These are phyloP conservation scores for Arbutus unedo DNA, from an alignment of 148 eudicot species.

Conservation along the genomic window DNA sequence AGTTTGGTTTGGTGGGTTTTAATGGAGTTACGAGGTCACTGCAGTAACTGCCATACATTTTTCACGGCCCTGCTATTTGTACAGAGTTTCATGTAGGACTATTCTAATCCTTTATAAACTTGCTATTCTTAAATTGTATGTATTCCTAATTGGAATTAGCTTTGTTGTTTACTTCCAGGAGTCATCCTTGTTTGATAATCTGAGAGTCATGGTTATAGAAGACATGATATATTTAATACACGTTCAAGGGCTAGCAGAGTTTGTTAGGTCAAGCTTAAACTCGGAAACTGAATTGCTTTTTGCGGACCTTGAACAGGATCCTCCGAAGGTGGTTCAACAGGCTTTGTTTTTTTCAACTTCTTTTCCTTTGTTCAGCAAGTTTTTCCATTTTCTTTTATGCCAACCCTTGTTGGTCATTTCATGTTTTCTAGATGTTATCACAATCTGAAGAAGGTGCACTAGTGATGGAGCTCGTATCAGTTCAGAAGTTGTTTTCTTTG, in stretches of 20 bases:
- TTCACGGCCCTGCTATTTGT: not conserved
- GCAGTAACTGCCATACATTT: not conserved
- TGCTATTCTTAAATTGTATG: not conserved
- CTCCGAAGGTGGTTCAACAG: constrained; percentile 57
- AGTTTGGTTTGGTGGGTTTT: not conserved
- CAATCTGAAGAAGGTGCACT: constrained; percentile 33
- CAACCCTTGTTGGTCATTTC: not conserved
- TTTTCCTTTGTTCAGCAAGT: not conserved
- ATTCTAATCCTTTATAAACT: not conserved
- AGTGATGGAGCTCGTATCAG: constrained; percentile 47
- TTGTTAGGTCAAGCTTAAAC: constrained; percentile 54
- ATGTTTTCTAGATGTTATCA: constrained; percentile 50
- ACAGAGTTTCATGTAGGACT: not conserved
- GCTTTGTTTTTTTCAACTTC: not conserved
- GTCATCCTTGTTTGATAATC: constrained; percentile 48
- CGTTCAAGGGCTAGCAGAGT: constrained; percentile 51
- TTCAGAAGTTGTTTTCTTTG: constrained; percentile 58
- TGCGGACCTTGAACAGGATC: constrained; percentile 84
- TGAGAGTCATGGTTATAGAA: constrained; percentile 82
- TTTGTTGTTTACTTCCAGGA: constrained; percentile 44
- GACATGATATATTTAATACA: constrained; percentile 89
- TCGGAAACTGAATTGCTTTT: constrained; percentile 41
- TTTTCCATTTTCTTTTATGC: not conserved
- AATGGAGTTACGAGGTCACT: not conserved
- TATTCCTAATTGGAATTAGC: not conserved